These are phyloP conservation scores for Blastocystis sp. DNA, from an alignment of 352 stramenopile species.

Conservation along the genomic window DNA sequence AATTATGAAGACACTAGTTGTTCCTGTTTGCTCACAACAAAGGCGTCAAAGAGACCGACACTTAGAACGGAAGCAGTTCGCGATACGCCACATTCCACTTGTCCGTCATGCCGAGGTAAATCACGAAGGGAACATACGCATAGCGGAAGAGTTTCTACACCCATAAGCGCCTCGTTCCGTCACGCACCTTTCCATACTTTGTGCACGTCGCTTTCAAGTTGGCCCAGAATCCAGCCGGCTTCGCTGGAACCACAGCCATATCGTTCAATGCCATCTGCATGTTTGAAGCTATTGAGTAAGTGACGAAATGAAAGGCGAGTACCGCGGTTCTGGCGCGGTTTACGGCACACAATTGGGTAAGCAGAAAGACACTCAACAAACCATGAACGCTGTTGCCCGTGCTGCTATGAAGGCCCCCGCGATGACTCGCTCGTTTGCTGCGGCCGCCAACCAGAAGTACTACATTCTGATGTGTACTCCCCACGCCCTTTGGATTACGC, in stretches of 20 bases:
- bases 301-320: no score
- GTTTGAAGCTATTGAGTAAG: no score
- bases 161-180: neutral
- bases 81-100: neutral
- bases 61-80: slow-evolving; percentile 39
- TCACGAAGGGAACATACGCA: slow-evolving; percentile 44
- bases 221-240: neutral
- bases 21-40: no score
- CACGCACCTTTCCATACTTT: neutral
- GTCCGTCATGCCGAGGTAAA: slow-evolving; percentile 31
- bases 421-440: slow-evolving; percentile 38
- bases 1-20: neutral
- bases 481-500: neutral
- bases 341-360: no score
- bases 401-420: slow-evolving; percentile 14
- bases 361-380: no score
- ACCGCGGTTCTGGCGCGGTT: no score
- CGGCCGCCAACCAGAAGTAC: slow-evolving; percentile 53
- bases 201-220: neutral
- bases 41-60: neutral
- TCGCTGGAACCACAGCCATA: neutral
- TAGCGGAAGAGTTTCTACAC: slow-evolving; percentile 17
- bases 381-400: slow-evolving; percentile 43
- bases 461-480: slow-evolving; percentile 51
- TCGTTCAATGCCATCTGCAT: slow-evolving; percentile 16